Evolutionary conservation across 371 early-diverging fungal species (phyloP), one percentile per base, ranked within the genome.

Genomic region (Mucor piriformis): DNA sequence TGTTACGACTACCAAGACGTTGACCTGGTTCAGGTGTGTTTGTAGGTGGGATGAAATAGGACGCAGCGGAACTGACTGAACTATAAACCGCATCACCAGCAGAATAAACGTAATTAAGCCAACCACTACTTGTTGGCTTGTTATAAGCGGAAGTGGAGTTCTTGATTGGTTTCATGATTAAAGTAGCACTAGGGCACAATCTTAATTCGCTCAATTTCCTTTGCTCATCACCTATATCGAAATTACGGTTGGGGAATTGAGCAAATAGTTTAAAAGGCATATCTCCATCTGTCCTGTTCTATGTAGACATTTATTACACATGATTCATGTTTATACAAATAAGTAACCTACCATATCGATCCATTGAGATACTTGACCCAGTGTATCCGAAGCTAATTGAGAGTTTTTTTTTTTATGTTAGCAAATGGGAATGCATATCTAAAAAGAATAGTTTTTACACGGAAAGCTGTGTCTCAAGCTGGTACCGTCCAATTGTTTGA

Each of bases 131-230:
- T 2, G 34, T 38, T 11, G 57, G 34, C 12, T 27, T n/a, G 1
- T 21, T 35, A 44, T 76, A 76, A 0, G 77, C 77, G 1, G 57
- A 42, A 10, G 63, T 61, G 1, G 68, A 67, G 46, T 76, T 73
- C 20, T 62, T 68, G 23, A 70, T 67, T 2, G 64, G 61, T 63
- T 81, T 83, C 71, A 83, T 73, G 4, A 83, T 78, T 10, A 83
- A 55, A 5, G 83, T 81, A 18, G 73, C 76, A 51, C 82, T 83
- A 3, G 82, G 83, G n/a, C 74, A 75, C 3, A 83, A 57, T 6
- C 78, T 77, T 7, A 83, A 54, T 33, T 79, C 77, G 0, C 68
- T 64, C 23, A 83, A 63, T 42, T 74, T 64, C 21, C 61, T 58
- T 25, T 71, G 63, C 44, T 83, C 83, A 40, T 83, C 83, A 2